Conservation (phyloP, 805 yeast genomes). For the Tetrapisispora phaffii region DNA sequence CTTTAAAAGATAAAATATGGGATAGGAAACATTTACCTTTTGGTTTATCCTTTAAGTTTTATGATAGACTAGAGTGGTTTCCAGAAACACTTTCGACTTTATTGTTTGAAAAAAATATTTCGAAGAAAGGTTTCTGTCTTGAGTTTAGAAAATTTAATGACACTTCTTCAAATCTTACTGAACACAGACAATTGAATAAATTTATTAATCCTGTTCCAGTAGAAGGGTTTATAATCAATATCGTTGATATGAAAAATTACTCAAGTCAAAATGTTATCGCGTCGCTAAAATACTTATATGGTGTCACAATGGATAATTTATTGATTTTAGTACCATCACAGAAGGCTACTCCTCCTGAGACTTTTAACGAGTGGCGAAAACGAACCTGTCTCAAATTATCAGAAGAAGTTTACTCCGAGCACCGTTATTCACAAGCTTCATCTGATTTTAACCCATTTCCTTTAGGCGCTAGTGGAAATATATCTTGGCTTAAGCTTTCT, state of each 20-base stretch:
- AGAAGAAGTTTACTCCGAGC: background rate
- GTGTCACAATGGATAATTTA: slow-evolving; percentile 42
- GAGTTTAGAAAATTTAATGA: slow-evolving; percentile 40
- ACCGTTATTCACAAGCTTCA: background rate
- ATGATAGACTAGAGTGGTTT: slow-evolving; percentile 70
- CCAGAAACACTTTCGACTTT: slow-evolving; percentile 36
- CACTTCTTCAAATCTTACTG: too few species aligned
- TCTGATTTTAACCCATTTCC: slow-evolving; percentile 41
- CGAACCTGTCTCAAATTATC: background rate
- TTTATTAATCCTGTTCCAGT: slow-evolving; percentile 55
- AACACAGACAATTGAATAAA: too few species aligned
- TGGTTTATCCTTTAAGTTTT: slow-evolving; percentile 55
- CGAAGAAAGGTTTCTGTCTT: slow-evolving; percentile 40
- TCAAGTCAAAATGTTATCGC: background rate
- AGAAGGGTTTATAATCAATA: slow-evolving; percentile 67
- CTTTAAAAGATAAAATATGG: slow-evolving; percentile 18
- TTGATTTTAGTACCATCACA: slow-evolving; percentile 48
- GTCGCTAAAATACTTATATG: slow-evolving; percentile 37
- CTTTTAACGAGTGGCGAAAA: slow-evolving; percentile 18
- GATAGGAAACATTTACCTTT: slow-evolving; percentile 24
- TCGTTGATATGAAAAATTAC: background rate
- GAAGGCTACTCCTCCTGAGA: slow-evolving; percentile 54
- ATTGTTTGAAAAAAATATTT: slow-evolving; percentile 36
- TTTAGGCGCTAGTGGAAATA: slow-evolving; percentile 39
- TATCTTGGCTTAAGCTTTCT: slow-evolving; percentile 49